Conservation (phyloP, 192 early-diverging fungal genomes). For the Funneliformis geosporum region DNA sequence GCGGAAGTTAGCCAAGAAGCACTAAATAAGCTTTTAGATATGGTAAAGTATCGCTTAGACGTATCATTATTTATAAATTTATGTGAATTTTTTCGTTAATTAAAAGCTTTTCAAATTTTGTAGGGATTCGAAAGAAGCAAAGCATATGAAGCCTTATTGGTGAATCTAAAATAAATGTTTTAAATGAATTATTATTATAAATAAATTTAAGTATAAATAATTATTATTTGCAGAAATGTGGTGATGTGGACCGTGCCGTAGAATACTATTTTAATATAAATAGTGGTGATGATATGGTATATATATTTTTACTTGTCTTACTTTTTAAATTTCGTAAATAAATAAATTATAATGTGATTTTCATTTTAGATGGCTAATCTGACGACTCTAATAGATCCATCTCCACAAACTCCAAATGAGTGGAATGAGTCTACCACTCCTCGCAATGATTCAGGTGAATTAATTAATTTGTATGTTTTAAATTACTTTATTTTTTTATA, state of each 20-base stretch:
- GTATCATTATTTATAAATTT: too few relatives aligned
- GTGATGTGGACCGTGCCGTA: background rate
- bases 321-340: background rate
- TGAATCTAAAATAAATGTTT: background rate
- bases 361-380: background rate
- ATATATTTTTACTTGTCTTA: background rate
- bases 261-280: background rate
- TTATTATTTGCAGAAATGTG: constrained; percentile 3
- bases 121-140: background rate
- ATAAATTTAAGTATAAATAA: too few relatives aligned
- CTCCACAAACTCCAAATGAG: too few relatives aligned
- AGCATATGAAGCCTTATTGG: background rate
- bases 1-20: background rate
- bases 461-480: background rate
- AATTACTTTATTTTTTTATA: background rate
- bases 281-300: background rate
- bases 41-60: too few relatives aligned
- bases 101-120: background rate
- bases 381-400: background rate
- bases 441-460: background rate
- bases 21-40: background rate
- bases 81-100: too few relatives aligned
- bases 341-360: too few relatives aligned
- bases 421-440: background rate
- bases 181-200: too few relatives aligned